These are phyloP conservation scores for Nannizzia gypsea DNA, from an alignment of 2,329 filamentous ascomycete species.

Conservation along the genomic window DNA sequence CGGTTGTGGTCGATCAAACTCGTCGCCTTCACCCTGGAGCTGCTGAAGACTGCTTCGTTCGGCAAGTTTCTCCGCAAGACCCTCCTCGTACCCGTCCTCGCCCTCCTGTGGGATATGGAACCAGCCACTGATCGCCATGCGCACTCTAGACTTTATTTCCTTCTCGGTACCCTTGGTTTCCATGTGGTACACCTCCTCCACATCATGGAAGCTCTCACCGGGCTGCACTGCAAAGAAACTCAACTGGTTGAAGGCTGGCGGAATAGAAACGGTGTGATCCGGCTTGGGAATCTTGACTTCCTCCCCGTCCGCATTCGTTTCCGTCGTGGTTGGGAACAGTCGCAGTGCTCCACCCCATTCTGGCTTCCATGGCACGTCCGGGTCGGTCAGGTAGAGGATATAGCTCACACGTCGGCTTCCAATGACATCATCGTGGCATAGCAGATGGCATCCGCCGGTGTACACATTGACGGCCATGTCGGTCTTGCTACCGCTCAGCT, in stretches of 20 bases:
- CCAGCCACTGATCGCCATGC: conserved; percentile 98
- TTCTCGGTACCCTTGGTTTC: conserved; percentile 44
- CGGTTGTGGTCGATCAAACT: conserved; percentile 69
- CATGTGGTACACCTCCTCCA: conserved; percentile 87
- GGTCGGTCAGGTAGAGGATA: conserved; percentile 90
- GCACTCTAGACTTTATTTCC: conserved; percentile 51
- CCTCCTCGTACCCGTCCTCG: conserved; percentile 81
- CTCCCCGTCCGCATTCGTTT: conserved; percentile 56
- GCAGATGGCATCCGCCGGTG: conserved; percentile 84
- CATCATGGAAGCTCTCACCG: conserved; percentile 97
- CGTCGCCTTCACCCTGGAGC: conserved; percentile 79
- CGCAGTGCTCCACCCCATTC: conserved; percentile 89
- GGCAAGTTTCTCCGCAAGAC: conserved; percentile 76
- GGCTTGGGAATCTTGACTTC: conserved; percentile 69
- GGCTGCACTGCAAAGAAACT: conserved; percentile 98
- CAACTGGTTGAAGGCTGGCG: conserved; percentile 92
- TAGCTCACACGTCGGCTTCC: conserved; percentile 93
- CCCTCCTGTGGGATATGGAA: conserved; percentile 95
- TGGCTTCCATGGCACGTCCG: conserved; percentile 77
- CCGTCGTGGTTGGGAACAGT: conserved; percentile 62
- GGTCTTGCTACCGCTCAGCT: conserved; percentile 83
- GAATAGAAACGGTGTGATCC: conserved; percentile 69
- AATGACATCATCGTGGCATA: conserved; percentile 98
- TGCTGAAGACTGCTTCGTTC: conserved; percentile 87
- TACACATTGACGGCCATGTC: conserved; percentile 99